These are phyloP conservation scores for Coprinopsis cinerea DNA, from an alignment of 768 basidiomycete genomes.

Conservation along the genomic window DNA sequence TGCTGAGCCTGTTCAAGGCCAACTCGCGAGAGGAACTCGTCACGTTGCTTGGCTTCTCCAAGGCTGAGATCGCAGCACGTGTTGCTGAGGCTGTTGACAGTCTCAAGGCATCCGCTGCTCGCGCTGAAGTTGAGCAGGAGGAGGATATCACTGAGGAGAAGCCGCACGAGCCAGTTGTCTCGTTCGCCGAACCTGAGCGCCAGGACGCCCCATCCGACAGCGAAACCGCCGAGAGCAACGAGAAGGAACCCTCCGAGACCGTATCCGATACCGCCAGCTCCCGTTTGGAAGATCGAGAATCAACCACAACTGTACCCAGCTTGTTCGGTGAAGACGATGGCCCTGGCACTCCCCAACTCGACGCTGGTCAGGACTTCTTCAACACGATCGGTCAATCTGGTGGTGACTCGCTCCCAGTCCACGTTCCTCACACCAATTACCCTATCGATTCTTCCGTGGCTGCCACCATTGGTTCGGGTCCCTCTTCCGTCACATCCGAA, in stretches of 20 bases:
- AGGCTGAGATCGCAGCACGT: slow-evolving; percentile 71
- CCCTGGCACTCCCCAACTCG: slow-evolving; percentile 58
- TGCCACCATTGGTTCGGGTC: slow-evolving; percentile 88
- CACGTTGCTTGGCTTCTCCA: slow-evolving; percentile 87
- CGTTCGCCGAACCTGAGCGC: slow-evolving; percentile 74
- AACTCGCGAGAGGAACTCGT: slow-evolving; percentile 89
- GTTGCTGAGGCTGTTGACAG: slow-evolving; percentile 80
- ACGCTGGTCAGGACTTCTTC: slow-evolving; percentile 83
- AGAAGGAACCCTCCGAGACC: slow-evolving; percentile 71
- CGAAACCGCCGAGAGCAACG: slow-evolving; percentile 40
- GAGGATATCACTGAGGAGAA: slow-evolving; percentile 36
- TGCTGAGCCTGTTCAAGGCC: slow-evolving; percentile 83
- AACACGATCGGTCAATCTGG: slow-evolving; percentile 59
- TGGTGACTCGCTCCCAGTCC: slow-evolving; percentile 35
- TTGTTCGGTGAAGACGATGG: slow-evolving; percentile 77
- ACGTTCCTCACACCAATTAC: slow-evolving; percentile 76
- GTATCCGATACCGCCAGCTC: slow-evolving; percentile 56
- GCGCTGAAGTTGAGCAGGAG: slow-evolving; percentile 23
- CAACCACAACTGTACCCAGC: slow-evolving; percentile 80
- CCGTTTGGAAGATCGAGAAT: slow-evolving; percentile 57
- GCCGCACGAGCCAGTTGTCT: slow-evolving; percentile 71
- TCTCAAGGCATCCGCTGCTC: slow-evolving; percentile 43
- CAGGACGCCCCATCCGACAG: slow-evolving; percentile 34
- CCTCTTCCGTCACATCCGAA: slow-evolving; percentile 76
- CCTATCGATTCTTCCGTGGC: slow-evolving; percentile 86